phyloP scores from a whole-genome alignment of 768 basidiomycete genomes.

The Lepiota venenata region DNA sequence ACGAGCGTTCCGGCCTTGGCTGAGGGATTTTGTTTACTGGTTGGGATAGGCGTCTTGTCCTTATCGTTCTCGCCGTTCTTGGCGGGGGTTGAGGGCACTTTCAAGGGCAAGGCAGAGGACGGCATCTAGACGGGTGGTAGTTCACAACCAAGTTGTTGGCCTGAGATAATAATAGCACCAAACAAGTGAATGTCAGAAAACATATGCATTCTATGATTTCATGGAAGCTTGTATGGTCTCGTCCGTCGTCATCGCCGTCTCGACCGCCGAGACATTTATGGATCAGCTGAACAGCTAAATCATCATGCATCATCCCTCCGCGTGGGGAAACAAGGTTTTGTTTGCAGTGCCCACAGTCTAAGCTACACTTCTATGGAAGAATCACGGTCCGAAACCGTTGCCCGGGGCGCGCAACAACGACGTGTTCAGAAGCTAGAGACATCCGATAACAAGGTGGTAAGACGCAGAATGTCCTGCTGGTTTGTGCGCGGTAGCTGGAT shows the following conservation, averaged over 20 bases:
- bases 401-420: background rate
- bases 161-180: conserved; percentile 16
- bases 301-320: background rate
- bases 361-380: too few relatives aligned
- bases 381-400: too few relatives aligned
- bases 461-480: background rate
- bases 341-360: background rate
- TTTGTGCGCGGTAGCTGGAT: background rate
- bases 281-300: background rate
- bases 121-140: conserved; percentile 24
- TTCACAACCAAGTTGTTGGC: conserved; percentile 1
- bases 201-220: background rate
- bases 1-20: conserved; percentile 38
- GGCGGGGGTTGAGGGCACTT: conserved; percentile 57
- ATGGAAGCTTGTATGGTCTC: conserved; percentile 6
- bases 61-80: conserved; percentile 40
- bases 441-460: background rate
- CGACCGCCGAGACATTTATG: background rate
- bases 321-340: background rate
- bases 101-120: conserved; percentile 64
- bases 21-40: conserved; percentile 34
- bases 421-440: background rate
- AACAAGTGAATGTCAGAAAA: conserved; percentile 12
- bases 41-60: conserved; percentile 51
- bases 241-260: background rate